Conservation (phyloP, 1,284 basidiomycete species). For the Leucoagaricus sp. region DNA sequence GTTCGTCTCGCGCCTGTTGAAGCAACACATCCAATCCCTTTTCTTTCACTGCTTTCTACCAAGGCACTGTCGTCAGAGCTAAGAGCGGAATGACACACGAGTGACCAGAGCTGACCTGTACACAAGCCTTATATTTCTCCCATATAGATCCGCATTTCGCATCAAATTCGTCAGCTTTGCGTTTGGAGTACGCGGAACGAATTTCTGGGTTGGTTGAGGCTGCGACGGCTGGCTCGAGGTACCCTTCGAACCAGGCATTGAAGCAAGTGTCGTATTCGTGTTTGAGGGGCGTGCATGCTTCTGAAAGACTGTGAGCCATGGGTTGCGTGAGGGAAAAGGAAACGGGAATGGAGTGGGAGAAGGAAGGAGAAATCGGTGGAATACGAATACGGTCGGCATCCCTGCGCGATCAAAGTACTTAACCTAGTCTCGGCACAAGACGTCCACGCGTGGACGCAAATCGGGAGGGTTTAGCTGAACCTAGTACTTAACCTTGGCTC, state of each 20-base stretch:
- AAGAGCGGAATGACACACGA: neutral
- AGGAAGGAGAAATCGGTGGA: neutral
- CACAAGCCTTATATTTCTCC: conserved; percentile 76
- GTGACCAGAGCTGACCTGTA: conserved; percentile 48
- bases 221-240: conserved; percentile 76
- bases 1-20: conserved; percentile 77
- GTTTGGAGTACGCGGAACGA: conserved; percentile 45
- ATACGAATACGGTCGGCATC: neutral
- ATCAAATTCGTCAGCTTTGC: conserved; percentile 81
- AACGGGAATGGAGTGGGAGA: neutral
- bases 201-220: conserved; percentile 36
- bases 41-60: conserved; percentile 79
- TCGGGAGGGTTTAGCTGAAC: too few relatives aligned
- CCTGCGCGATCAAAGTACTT: too few relatives aligned
- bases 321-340: neutral
- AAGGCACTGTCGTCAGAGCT: neutral
- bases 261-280: conserved; percentile 91
- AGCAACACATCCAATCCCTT: conserved; percentile 78
- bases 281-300: conserved; percentile 88
- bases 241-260: conserved; percentile 95
- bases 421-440: too few relatives aligned
- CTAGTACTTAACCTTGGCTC: too few relatives aligned
- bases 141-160: conserved; percentile 79
- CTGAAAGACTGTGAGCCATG: conserved; percentile 74
- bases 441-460: too few relatives aligned